Conservation (phyloP, 495 filamentous ascomycete genomes). For the Saxispiralis lemnorum region DNA sequence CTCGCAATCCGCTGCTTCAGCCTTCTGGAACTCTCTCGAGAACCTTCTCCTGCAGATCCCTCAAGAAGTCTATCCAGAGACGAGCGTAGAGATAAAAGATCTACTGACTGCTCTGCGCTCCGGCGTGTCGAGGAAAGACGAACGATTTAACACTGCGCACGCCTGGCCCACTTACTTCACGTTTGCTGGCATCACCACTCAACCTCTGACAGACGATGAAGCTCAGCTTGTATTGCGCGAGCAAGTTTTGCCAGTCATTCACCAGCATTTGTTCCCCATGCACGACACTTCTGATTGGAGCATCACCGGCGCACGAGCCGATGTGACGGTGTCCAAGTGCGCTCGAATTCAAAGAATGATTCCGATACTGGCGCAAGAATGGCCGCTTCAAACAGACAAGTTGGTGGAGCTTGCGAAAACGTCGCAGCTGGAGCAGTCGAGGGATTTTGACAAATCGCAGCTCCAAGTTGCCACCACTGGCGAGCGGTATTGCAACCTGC, state of each 20-base stretch:
- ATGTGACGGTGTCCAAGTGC: slow-evolving; percentile 27
- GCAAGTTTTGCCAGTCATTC: slow-evolving; percentile 38
- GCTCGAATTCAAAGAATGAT: slow-evolving; percentile 21
- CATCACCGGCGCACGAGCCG: slow-evolving; percentile 26
- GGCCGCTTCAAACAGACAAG: slow-evolving; percentile 35
- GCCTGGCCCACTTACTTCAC: slow-evolving; percentile 63
- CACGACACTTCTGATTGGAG: slow-evolving; percentile 33
- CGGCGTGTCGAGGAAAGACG: slow-evolving; percentile 56
- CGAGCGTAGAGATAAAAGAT: slow-evolving; percentile 31
- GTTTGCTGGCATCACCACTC: slow-evolving; percentile 32
- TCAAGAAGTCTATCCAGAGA: slow-evolving; percentile 29
- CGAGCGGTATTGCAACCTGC: slow-evolving; percentile 43
- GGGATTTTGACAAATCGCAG: slow-evolving; percentile 55
- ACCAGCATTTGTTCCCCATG: slow-evolving; percentile 36
- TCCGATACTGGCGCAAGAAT: slow-evolving; percentile 29
- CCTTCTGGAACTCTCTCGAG: slow-evolving; percentile 53
- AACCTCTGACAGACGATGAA: slow-evolving; percentile 30
- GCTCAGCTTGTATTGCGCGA: slow-evolving; percentile 30
- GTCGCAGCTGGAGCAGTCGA: slow-evolving; percentile 62
- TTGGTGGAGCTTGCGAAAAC: slow-evolving; percentile 45
- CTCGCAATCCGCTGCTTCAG: slow-evolving; percentile 49
- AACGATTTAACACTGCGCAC: slow-evolving; percentile 43
- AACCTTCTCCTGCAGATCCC: slow-evolving; percentile 45
- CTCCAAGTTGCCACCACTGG: slow-evolving; percentile 41
- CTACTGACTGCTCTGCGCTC: slow-evolving; percentile 47